Evolutionary conservation across 352 stramenopile species (phyloP).

Genomic region (Globisporangium nodosum): DNA sequence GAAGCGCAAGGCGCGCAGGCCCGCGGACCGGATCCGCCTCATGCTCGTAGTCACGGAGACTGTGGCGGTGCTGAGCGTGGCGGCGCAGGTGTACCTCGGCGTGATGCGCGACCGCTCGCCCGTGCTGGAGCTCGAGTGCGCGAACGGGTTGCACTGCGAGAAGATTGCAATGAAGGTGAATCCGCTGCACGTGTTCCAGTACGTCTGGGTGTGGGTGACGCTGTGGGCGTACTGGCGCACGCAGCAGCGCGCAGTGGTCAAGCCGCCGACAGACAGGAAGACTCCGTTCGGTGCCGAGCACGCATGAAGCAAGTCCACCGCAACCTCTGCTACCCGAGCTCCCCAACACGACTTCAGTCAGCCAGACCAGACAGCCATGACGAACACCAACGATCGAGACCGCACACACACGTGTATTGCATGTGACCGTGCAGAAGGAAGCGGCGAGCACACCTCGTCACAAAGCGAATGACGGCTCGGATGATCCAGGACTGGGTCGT

Average conservation of each 20-base stretch:
- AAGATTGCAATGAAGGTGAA: conserved; percentile 27
- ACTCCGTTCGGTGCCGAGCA: conserved; percentile 1
- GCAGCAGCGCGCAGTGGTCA: conserved; percentile 5
- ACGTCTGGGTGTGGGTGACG: conserved; percentile 13
- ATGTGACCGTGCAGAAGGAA: not conserved
- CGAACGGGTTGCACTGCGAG: conserved; percentile 47
- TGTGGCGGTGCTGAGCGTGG: conserved; percentile 32
- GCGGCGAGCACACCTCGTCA: too few relatives aligned
- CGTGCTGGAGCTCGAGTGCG: conserved; percentile 40
- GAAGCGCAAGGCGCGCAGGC: conserved; percentile 24
- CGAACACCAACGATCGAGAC: not conserved
- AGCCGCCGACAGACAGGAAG: not conserved
- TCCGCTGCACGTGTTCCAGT: conserved; percentile 33
- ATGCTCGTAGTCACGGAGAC: conserved; percentile 43
- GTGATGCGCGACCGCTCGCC: conserved; percentile 16
- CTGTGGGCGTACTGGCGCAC: conserved; percentile 14
- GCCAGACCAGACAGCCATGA: not conserved
- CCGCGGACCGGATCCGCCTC: conserved; percentile 32
- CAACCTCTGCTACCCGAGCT: too few relatives aligned
- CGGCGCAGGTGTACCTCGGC: conserved; percentile 38
- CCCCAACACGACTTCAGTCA: too few relatives aligned
- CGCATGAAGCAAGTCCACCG: not conserved
- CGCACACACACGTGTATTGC: not conserved
- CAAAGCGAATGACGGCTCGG: not conserved
- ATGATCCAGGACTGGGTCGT: not conserved